These are phyloP conservation scores for Plasmodium reichenowi DNA, from an alignment of 169 alveolate species.

Conservation along the genomic window DNA sequence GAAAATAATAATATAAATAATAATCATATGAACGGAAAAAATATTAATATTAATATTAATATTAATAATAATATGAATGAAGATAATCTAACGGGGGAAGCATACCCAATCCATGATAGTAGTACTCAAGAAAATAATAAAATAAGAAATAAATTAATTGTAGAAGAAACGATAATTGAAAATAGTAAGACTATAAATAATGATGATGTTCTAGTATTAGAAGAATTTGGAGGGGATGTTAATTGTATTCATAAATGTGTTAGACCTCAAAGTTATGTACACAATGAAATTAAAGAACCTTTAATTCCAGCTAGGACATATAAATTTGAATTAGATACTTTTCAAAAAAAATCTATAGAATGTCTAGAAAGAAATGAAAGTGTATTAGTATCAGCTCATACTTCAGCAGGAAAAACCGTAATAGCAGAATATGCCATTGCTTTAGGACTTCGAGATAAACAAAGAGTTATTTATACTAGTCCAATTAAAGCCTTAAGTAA, in stretches of 20 bases:
- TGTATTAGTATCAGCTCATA: constrained; percentile 99
- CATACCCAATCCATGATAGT: background rate
- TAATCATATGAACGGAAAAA: background rate
- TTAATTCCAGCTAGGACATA: constrained; percentile 91
- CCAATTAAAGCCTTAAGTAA: constrained; percentile 99
- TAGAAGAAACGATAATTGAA: constrained; percentile 56
- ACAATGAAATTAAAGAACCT: constrained; percentile 48
- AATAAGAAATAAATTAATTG: constrained; percentile 1
- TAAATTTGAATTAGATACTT: constrained; percentile 95
- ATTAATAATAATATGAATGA: background rate
- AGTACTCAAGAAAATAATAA: background rate
- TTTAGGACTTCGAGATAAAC: constrained; percentile 95
- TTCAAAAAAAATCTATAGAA: constrained; percentile 95
- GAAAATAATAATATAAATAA: background rate
- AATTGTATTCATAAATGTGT: constrained; percentile 76
- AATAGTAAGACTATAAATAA: constrained; percentile 72
- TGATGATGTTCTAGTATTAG: constrained; percentile 69
- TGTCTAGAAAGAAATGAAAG: constrained; percentile 96
- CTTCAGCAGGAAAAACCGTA: constrained; percentile 99
- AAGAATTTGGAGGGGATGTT: constrained; percentile 69
- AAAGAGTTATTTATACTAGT: constrained; percentile 98
- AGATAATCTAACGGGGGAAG: background rate
- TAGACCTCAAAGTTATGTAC: constrained; percentile 69
- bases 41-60: background rate
- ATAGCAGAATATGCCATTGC: constrained; percentile 99